Conservation (phyloP, 495 filamentous ascomycete genomes). For the Tuber melanosporum region DNA sequence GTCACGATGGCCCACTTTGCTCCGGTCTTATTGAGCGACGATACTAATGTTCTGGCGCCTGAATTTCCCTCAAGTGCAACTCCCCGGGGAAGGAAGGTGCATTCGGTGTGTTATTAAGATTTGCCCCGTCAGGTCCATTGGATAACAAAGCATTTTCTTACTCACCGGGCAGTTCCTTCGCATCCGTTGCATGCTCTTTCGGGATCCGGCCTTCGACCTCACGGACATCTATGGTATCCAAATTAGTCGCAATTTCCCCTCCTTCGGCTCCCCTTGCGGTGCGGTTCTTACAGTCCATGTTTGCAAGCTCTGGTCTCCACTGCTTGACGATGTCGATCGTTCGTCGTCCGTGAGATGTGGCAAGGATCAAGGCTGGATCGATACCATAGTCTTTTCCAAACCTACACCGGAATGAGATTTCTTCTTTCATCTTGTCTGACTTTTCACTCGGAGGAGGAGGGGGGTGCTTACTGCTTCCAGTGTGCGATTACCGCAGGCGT, state of each 20-base stretch:
- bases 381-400: conserved; percentile 77
- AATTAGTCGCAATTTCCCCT: not conserved
- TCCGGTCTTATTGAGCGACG: conserved; percentile 51
- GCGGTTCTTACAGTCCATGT: conserved; percentile 59
- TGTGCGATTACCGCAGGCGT: conserved; percentile 82
- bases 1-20: conserved; percentile 90
- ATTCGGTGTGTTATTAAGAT: not conserved
- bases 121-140: not conserved
- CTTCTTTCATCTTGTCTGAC: conserved; percentile 4
- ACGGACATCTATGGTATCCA: conserved; percentile 58
- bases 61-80: conserved; percentile 18
- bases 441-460: conserved; percentile 1
- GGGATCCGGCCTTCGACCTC: conserved; percentile 73
- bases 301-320: conserved; percentile 51
- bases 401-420: conserved; percentile 45
- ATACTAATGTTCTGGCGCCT: conserved; percentile 56
- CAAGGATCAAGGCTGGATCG: conserved; percentile 70
- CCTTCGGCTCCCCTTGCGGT: not conserved
- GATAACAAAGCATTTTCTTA: not conserved
- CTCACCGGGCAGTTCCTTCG: conserved; percentile 63
- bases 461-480: conserved; percentile 66
- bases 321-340: conserved; percentile 60
- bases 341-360: conserved; percentile 81
- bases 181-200: conserved; percentile 64
- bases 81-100: conserved; percentile 2